Evolutionary conservation across 2,329 filamentous ascomycete species (phyloP), one percentile per base, ranked within the genome.

Genomic region (Mycogone perniciosa): DNA sequence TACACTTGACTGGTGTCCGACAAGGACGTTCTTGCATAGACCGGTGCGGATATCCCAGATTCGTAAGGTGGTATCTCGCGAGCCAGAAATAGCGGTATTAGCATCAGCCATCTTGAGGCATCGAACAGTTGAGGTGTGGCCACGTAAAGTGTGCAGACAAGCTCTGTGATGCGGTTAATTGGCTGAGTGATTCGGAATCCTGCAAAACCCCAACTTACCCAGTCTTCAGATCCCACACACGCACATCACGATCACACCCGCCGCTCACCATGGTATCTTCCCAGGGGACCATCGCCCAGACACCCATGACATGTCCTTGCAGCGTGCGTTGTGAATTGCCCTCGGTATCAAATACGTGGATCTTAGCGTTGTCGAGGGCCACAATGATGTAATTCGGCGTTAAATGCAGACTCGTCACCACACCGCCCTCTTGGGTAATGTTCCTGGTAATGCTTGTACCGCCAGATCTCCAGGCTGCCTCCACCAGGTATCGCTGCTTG

Each of bases 211-310:
- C 5, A 31, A 61, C 82, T 67, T 80, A 95, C 89, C 91, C 93
- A 54, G 89, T 95, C 46, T 85, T 84, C 75, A 99, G 84, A 63
- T 99, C 88, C 93, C 93, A 99, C 5, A 99, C 93, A 51, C 93
- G 81, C 30, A 99, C 93, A 65, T 99, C 93, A 54, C 93, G 82
- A 71, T 99, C 93, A 66, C 93, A 99, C 5, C 93, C 93, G 61
- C 93, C 93, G 61, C 90, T 96, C 54, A 99, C 93, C 54, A 99
- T 77, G 48, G 89, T 86, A 66, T 99, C 92, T 53, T 89, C 92
- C 88, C 91, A 96, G 6, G 93, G 93, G 27, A 99, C 90, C 92
- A 99, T 97, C 44, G 93, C 93, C 93, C 93, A 99, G 20, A 99
- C 93, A 38, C 93, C 93, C 93, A 99, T 99, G 41, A 97, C 88